Conservation (phyloP, 148 eudicot genomes). For the Cornus suecica region DNA sequence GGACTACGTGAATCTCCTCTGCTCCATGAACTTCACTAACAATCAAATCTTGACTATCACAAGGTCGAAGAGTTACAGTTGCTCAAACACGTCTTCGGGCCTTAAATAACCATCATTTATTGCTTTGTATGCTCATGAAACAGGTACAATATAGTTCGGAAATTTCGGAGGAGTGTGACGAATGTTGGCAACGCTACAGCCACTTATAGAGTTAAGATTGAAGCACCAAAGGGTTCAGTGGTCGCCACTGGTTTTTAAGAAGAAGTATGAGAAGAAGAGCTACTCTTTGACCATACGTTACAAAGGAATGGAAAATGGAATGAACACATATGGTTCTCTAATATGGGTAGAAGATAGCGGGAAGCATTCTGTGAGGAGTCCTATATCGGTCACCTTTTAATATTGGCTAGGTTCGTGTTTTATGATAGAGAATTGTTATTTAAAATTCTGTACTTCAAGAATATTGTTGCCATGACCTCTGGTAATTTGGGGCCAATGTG, state of each 20-base stretch:
- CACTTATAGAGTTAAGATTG: constrained; percentile 18
- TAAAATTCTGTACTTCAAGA: too few relatives aligned
- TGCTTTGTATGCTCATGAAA: neutral
- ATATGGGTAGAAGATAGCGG: constrained; percentile 20
- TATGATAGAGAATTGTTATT: too few relatives aligned
- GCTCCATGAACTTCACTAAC: constrained; percentile 25
- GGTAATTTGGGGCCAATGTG: too few relatives aligned
- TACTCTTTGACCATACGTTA: constrained; percentile 17
- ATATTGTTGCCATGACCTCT: too few relatives aligned
- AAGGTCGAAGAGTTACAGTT: constrained; percentile 2
- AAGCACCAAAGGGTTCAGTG: constrained; percentile 13
- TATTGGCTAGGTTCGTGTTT: too few relatives aligned
- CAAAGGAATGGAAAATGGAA: neutral
- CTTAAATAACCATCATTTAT: constrained; percentile 30
- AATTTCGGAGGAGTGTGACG: constrained; percentile 24
- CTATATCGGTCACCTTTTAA: neutral
- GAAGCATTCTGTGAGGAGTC: constrained; percentile 19
- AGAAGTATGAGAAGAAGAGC: constrained; percentile 18
- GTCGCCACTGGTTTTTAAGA: constrained; percentile 14
- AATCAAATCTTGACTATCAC: constrained; percentile 21
- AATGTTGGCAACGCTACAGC: constrained; percentile 25
- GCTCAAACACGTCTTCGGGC: constrained; percentile 10
- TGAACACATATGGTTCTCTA: constrained; percentile 1
- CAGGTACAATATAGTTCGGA: neutral
- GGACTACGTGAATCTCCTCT: constrained; percentile 23